Evolutionary conservation across 139 green algal species (phyloP).

Genomic region (Coelastrella sp.): DNA sequence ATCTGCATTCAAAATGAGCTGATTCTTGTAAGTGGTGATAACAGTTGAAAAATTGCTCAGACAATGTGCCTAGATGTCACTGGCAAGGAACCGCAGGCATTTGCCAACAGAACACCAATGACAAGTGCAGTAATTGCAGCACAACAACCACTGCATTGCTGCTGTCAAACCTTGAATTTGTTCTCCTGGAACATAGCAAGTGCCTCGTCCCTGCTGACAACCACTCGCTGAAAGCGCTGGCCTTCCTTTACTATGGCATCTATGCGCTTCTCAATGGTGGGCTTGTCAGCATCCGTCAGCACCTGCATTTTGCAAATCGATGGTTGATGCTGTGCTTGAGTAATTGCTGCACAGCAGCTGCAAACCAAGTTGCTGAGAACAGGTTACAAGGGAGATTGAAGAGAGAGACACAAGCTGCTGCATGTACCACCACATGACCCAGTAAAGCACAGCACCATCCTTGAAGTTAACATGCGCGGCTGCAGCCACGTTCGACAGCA

Average conservation of each 20-base stretch:
- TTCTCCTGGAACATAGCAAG: slow-evolving; percentile 98
- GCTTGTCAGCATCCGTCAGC: slow-evolving; percentile 81
- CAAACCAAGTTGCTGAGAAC: not conserved
- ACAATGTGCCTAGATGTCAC: no score
- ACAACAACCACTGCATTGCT: not conserved
- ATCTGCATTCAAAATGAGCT: slow-evolving; percentile 57
- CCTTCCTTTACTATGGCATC: slow-evolving; percentile 87
- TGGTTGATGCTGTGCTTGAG: not conserved
- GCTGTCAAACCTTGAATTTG: slow-evolving; percentile 92
- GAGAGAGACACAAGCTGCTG: no score
- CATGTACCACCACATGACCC: no score
- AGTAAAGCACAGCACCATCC: no score
- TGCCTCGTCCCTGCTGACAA: slow-evolving; percentile 92
- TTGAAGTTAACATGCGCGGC: no score
- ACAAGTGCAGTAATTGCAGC: no score
- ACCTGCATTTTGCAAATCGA: slow-evolving; percentile 46
- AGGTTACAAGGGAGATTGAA: no score
- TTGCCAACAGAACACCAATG: no score
- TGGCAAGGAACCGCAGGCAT: no score
- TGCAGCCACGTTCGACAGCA: not conserved
- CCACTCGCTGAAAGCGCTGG: slow-evolving; percentile 93
- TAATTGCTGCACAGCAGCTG: not conserved
- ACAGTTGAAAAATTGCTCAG: no score
- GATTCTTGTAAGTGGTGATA: no score
- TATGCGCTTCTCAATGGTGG: slow-evolving; percentile 84